A percentile compares a stretch with the other conserved stretches of the same genome.
Evolutionary conservation across 73 alveolate species (phyloP).

Genomic region (Uronychia setigera): DNA sequence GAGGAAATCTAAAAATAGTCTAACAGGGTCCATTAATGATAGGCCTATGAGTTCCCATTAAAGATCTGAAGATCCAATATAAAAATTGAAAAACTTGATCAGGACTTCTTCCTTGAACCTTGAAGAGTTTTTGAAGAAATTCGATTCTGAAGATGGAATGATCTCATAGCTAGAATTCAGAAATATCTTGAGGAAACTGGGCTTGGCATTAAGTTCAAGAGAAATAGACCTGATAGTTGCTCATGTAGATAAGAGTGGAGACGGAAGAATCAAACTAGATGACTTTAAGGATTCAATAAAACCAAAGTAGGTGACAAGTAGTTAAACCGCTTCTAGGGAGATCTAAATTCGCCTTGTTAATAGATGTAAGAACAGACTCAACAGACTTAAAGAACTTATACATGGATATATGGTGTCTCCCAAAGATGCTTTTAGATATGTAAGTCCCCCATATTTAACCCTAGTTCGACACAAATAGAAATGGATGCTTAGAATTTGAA

Average conservation of each 20-base stretch:
- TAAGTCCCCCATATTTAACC: neutral
- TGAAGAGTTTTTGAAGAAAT: constrained; percentile 61
- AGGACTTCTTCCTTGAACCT: constrained; percentile 51
- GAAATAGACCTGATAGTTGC: constrained; percentile 80
- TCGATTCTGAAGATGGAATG: constrained; percentile 78
- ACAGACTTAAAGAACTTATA: constrained; percentile 79
- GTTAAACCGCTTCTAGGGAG: constrained; percentile 36
- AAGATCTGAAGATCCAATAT: constrained; percentile 54
- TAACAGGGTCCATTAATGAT: constrained; percentile 17
- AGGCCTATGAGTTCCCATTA: constrained; percentile 11
- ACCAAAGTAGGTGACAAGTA: constrained; percentile 15
- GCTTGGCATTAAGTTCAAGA: constrained; percentile 74
- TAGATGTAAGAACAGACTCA: constrained; percentile 70
- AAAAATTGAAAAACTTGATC: constrained; percentile 64
- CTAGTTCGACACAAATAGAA: constrained; percentile 55
- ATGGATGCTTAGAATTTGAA: constrained; percentile 40
- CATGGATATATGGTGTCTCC: constrained; percentile 81
- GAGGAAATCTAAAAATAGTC: constrained; percentile 23
- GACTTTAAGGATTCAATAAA: constrained; percentile 76
- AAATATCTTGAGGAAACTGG: constrained; percentile 78
- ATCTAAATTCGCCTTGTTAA: constrained; percentile 61
- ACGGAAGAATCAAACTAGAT: constrained; percentile 72
- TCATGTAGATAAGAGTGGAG: constrained; percentile 69
- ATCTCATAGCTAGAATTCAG: constrained; percentile 82
- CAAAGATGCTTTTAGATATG: constrained; percentile 77